phyloP scores from a whole-genome alignment of 2,329 filamentous ascomycete species.

The Neoscytalidium dimidiatum region DNA sequence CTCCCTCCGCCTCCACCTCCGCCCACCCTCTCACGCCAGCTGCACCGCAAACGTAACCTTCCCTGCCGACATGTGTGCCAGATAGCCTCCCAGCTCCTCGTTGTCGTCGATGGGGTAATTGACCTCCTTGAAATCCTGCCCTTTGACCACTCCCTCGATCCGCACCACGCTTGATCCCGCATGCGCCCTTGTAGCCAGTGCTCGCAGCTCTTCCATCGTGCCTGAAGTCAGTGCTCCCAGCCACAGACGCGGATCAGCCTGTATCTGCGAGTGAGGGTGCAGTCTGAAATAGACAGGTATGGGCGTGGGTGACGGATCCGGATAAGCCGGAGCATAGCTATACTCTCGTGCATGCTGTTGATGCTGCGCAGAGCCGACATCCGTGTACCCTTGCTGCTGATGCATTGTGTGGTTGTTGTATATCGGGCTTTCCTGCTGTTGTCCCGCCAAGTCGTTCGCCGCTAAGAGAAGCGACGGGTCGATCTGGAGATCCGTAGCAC shows the following conservation, averaged over 20 bases:
- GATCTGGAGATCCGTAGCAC: slow-evolving; percentile 60
- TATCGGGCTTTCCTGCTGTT: neutral
- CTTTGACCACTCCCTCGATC: slow-evolving; percentile 67
- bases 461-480: slow-evolving; percentile 64
- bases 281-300: slow-evolving; percentile 71
- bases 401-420: neutral
- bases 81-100: slow-evolving; percentile 70
- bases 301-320: slow-evolving; percentile 22
- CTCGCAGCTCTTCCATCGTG: slow-evolving; percentile 64
- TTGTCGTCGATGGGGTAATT: slow-evolving; percentile 68
- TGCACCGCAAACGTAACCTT: slow-evolving; percentile 57
- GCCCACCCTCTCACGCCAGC: slow-evolving; percentile 9
- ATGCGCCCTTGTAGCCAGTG: slow-evolving; percentile 62
- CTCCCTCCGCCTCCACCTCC: too few relatives aligned
- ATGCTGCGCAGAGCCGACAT: neutral
- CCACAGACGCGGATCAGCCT: slow-evolving; percentile 59
- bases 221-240: slow-evolving; percentile 62
- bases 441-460: slow-evolving; percentile 47
- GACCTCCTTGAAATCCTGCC: slow-evolving; percentile 56
- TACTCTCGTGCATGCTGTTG: slow-evolving; percentile 13
- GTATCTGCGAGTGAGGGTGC: slow-evolving; percentile 62
- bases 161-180: slow-evolving; percentile 62
- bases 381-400: slow-evolving; percentile 8
- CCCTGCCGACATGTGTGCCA: slow-evolving; percentile 62
- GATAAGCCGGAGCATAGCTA: slow-evolving; percentile 17